Percentiles rank a stretch among this genome's conserved stretches.
Evolutionary conservation across 805 yeast genomes (phyloP).

Genomic region (Metschnikowia koreensis): DNA sequence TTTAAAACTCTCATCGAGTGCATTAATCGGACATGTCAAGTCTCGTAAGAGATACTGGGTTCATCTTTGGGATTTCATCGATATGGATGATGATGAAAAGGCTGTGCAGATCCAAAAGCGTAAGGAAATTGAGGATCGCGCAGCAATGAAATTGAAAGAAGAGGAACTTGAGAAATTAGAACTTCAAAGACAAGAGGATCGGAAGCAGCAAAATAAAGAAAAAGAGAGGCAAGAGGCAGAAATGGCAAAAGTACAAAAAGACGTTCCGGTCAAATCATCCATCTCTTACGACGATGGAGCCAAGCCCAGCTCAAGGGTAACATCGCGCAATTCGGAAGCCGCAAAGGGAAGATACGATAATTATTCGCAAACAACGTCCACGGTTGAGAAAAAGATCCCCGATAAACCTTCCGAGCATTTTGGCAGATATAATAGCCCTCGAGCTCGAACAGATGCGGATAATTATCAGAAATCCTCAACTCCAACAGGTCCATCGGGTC

Average conservation of each 20-base stretch:
- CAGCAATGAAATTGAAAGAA: slow-evolving; percentile 14
- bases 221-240: slow-evolving; percentile 3
- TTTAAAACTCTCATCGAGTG: slow-evolving; percentile 71
- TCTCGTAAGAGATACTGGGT: slow-evolving; percentile 53
- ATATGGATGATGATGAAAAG: slow-evolving; percentile 45
- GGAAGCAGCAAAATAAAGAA: slow-evolving; percentile 13
- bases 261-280: slow-evolving; percentile 8
- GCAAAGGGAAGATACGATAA: slow-evolving; percentile 31
- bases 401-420: slow-evolving; percentile 4
- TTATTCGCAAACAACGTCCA: slow-evolving; percentile 19
- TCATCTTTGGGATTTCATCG: slow-evolving; percentile 56
- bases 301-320: slow-evolving; percentile 11
- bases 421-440: neutral
- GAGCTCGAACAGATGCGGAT: neutral
- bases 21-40: slow-evolving; percentile 63
- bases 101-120: slow-evolving; percentile 24
- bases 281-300: slow-evolving; percentile 23
- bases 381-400: neutral
- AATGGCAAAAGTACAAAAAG: slow-evolving; percentile 4
- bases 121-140: slow-evolving; percentile 19
- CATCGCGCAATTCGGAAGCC: slow-evolving; percentile 15
- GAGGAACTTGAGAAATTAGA: slow-evolving; percentile 14
- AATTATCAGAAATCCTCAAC: neutral
- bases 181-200: slow-evolving; percentile 14
- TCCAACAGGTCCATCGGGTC: slow-evolving; percentile 2